phyloP scores from a whole-genome alignment of 1,139 yeast genomes.

The Hansenula anomala region DNA sequence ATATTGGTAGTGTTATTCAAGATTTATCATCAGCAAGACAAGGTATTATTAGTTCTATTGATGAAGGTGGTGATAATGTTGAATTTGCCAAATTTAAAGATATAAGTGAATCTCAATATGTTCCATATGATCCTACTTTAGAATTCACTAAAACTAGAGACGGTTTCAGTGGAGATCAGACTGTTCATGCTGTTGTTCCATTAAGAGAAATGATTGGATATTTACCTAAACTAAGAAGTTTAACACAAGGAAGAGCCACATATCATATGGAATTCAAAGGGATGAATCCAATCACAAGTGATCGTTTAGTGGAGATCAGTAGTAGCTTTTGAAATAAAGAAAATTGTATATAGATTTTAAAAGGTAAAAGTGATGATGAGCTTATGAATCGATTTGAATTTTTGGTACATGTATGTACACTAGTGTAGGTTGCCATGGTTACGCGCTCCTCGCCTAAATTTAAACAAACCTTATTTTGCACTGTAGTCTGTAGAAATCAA shows the following conservation, averaged over 20 bases:
- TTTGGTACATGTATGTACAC: no score
- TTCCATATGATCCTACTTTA: constrained; percentile 54
- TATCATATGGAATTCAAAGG: constrained; percentile 76
- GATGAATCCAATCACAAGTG: constrained; percentile 56
- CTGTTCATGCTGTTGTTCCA: constrained; percentile 75
- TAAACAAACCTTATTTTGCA: no score
- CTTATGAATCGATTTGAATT: no score
- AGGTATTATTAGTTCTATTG: constrained; percentile 63
- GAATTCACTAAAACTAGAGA: constrained; percentile 19
- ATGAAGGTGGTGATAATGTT: constrained; percentile 44
- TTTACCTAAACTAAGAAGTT: constrained; percentile 65
- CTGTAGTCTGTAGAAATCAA: no score
- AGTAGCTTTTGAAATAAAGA: constrained; percentile 13
- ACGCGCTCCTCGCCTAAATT: no score
- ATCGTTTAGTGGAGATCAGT: constrained; percentile 38
- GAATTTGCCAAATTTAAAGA: constrained; percentile 42
- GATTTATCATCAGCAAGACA: constrained; percentile 69
- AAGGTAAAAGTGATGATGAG: no score
- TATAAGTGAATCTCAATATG: constrained; percentile 46
- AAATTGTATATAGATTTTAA: no score
- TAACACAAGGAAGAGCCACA: constrained; percentile 87
- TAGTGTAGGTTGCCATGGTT: no score
- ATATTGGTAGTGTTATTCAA: constrained; percentile 78
- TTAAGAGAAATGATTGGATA: constrained; percentile 89
- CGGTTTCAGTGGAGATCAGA: constrained; percentile 37